These are phyloP conservation scores for Picochlorum sp. DNA, from an alignment of 139 green algal genomes.

Conservation along the genomic window DNA sequence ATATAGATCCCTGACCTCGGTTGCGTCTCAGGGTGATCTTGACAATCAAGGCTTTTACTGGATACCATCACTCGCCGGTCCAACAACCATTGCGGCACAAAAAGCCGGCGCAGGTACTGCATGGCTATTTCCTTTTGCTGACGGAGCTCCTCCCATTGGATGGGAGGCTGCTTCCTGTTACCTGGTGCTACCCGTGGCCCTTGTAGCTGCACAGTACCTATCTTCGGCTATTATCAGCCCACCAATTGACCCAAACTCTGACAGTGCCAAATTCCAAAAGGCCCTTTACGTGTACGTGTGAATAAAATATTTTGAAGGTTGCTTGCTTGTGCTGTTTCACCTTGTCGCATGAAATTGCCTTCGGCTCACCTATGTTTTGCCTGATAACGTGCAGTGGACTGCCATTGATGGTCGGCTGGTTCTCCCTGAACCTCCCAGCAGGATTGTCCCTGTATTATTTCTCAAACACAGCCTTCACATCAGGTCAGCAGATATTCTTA, in stretches of 20 bases:
- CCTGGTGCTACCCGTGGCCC: slow-evolving; percentile 81
- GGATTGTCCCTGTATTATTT: slow-evolving; percentile 89
- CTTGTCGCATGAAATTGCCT: neutral
- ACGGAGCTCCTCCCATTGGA: slow-evolving; percentile 82
- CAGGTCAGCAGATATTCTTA: slow-evolving; percentile 51
- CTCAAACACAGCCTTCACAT: slow-evolving; percentile 68
- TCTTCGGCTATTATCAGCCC: slow-evolving; percentile 36
- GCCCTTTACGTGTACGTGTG: slow-evolving; percentile 14
- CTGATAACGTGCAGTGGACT: slow-evolving; percentile 24
- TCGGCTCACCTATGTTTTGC: neutral
- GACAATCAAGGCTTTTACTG: slow-evolving; percentile 74
- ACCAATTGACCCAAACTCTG: slow-evolving; percentile 51
- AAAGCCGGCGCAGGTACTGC: slow-evolving; percentile 37
- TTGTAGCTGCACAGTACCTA: slow-evolving; percentile 53
- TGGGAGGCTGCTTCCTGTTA: slow-evolving; percentile 77
- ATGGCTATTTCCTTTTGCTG: slow-evolving; percentile 75
- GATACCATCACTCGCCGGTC: slow-evolving; percentile 69
- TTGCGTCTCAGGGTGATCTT: slow-evolving; percentile 23
- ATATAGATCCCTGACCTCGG: slow-evolving; percentile 62
- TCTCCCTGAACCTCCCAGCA: slow-evolving; percentile 75
- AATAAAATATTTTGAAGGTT: neutral
- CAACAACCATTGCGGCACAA: slow-evolving; percentile 29
- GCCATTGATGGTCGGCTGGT: slow-evolving; percentile 83
- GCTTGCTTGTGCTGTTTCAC: neutral
- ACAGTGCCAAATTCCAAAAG: slow-evolving; percentile 42